Evolutionary conservation across 179 eudicot genomes (phyloP), one percentile per base, ranked within the genome.

Genomic region (Heliamphora pulchella): DNA sequence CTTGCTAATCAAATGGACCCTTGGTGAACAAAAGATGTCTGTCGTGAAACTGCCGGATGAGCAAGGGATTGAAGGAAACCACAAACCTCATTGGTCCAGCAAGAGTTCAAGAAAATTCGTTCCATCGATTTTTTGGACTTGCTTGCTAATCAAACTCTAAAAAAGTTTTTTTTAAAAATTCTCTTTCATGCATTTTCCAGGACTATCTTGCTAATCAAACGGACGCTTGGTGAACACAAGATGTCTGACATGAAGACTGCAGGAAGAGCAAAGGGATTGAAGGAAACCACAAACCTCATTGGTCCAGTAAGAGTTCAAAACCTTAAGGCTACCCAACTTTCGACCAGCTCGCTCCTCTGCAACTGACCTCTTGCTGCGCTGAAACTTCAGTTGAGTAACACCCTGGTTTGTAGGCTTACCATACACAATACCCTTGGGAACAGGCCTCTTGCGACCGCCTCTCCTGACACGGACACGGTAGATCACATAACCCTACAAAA

Each of bases 391-490:
- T 72, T 91, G 94, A 14, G 94, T 88, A 58, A 91, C 89, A 55
- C 94, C 94, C 83, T 90, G 91, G 86, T 88, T 88, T 6, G 91
- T 91, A 18, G 93, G 94, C 84, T 88, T 89, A 11, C 93, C 91
- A 75, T 89, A 89, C 22, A 90, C 95, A 82, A 90, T 87, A 86
- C 94, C 94, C 90, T 89, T 91, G 22, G 94, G 89, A 46, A 88
- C 94, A 13, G 92, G 94, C 79, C 94, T 87, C 90, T 87, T 91
- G 55, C 91, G 79, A n/a, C 92, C 94, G 82, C 94, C 92, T 79
- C 91, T 86, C 81, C 88, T 88, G 71, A 91, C 91, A 79, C 88
- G 91, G 18, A 89, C 87, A 71, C 91, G 91, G 81, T 89, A 91
- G 11, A 88, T 71, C 31, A 91, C 94, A 47, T 80, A 85, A 0